A percentile compares a stretch with the other conserved stretches of the same genome.
Evolutionary conservation across 495 filamentous ascomycete genomes (phyloP).

Genomic region (Penicillium cinerascens): DNA sequence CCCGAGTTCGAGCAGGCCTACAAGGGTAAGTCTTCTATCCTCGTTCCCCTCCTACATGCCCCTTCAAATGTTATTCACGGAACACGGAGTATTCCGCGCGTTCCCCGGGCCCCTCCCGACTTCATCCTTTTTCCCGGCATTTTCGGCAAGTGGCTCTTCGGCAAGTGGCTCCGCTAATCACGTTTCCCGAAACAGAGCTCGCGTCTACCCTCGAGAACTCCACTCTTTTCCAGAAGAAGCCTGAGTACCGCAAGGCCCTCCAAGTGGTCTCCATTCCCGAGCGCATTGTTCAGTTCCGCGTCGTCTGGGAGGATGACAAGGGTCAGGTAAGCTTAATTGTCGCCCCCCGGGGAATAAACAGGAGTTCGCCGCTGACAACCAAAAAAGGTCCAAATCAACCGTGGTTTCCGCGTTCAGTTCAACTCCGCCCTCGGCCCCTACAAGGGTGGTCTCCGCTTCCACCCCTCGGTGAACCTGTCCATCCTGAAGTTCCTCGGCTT

Average conservation of each 20-base stretch:
- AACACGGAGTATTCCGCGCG: neutral
- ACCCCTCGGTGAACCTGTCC: constrained; percentile 93
- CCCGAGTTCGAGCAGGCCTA: constrained; percentile 99
- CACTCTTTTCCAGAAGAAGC: constrained; percentile 87
- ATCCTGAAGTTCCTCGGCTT: constrained; percentile 98
- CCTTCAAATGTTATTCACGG: neutral
- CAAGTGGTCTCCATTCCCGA: constrained; percentile 87
- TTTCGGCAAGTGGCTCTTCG: constrained; percentile 25
- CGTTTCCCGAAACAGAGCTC: constrained; percentile 62
- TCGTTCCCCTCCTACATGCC: neutral
- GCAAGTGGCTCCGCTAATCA: constrained; percentile 24
- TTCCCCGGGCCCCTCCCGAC: neutral
- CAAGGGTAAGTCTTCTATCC: constrained; percentile 62
- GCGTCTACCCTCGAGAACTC: constrained; percentile 90
- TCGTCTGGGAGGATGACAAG: constrained; percentile 94
- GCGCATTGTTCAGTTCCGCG: constrained; percentile 95
- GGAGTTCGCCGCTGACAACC: neutral
- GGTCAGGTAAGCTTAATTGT: constrained; percentile 38
- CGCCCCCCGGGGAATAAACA: neutral
- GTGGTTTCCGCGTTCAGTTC: constrained; percentile 97
- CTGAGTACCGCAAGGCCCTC: constrained; percentile 89
- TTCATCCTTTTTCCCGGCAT: constrained; percentile 15
- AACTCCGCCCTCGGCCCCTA: constrained; percentile 97
- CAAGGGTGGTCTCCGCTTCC: constrained; percentile 96
- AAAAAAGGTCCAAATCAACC: constrained; percentile 82